Evolutionary conservation across 140 eudicot species (phyloP), one percentile per base, ranked within the genome.

Genomic region (Flaveria floridana): DNA sequence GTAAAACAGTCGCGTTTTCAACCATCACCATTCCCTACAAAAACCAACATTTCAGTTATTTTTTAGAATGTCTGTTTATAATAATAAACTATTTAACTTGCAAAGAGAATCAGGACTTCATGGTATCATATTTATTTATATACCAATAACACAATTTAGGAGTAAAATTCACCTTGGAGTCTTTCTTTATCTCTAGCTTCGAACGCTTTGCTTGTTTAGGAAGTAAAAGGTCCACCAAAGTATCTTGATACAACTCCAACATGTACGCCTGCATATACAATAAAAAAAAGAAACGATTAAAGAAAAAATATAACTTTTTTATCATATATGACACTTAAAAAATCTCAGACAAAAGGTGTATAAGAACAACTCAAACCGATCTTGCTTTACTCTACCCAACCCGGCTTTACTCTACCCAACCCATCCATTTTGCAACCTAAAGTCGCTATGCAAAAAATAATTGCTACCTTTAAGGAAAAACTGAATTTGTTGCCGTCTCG

Each of bases 161-260:
- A 55, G 23, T 59, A 13, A 16, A 57, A 75, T 18, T 20, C 65
- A 95, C 99, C 99, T 91, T 95, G 1, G 99, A 81, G 83, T 95
- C 99, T 56, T 95, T 95, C 74, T 91, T 95, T 1, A 95, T 86
- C 58, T 95, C 99, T 68, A 95, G 74, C 70, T 95, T 95, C 13
- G 63, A 55, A 3, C 86, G 90, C 75, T 82, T 91, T 16, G 89
- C 92, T 50, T 87, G 79, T 82, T 89, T 95, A 20, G 97, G 90
- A 21, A 84, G 77, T 71, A 95, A 72, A 62, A 95, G 99, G 80
- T 95, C 99, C 50, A 95, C 86, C 68, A 95, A 71, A 11, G 95
- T 88, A 70, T 95, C 99, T 80, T 95, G 99, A 82, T 91, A 95
- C 63, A 91, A 80, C 72, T 95, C 99, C 80, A 95, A 76, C 99